A percentile compares a stretch with the other conserved stretches of the same genome.
Evolutionary conservation across 495 filamentous ascomycete species (phyloP).

Genomic region (Evernia prunastri): DNA sequence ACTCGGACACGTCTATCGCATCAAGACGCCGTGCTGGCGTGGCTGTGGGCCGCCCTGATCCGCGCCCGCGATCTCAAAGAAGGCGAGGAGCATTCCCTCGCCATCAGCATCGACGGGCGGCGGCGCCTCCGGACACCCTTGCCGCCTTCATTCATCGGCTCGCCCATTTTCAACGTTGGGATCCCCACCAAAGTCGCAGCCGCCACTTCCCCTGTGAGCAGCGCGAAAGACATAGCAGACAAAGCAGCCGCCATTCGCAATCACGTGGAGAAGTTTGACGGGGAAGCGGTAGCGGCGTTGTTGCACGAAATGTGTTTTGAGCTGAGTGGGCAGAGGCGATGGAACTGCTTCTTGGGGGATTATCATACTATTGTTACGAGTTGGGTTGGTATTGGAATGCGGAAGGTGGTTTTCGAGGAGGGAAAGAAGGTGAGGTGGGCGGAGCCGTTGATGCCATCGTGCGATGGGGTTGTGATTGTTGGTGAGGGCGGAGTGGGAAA

Average conservation of each 20-base stretch:
- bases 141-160: slow-evolving; percentile 7
- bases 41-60: slow-evolving; percentile 2
- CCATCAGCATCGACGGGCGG: slow-evolving; percentile 1
- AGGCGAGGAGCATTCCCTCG: slow-evolving; percentile 1
- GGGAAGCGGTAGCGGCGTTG: not conserved
- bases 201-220: not conserved
- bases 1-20: not conserved
- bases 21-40: not conserved
- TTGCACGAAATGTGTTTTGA: slow-evolving; percentile 9
- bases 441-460: not conserved
- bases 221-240: not conserved
- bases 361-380: not conserved
- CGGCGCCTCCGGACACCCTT: not conserved
- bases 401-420: not conserved
- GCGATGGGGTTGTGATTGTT: slow-evolving; percentile 4
- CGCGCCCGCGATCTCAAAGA: not conserved
- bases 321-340: not conserved
- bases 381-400: not conserved
- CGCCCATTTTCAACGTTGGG: not conserved
- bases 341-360: slow-evolving; percentile 1
- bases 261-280: not conserved
- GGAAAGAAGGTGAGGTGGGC: not conserved
- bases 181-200: not conserved
- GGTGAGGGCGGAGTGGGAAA: not conserved
- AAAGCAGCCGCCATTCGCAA: not conserved